Conservation (phyloP, 2,329 filamentous ascomycete genomes). For the Arthroderma sp. region DNA sequence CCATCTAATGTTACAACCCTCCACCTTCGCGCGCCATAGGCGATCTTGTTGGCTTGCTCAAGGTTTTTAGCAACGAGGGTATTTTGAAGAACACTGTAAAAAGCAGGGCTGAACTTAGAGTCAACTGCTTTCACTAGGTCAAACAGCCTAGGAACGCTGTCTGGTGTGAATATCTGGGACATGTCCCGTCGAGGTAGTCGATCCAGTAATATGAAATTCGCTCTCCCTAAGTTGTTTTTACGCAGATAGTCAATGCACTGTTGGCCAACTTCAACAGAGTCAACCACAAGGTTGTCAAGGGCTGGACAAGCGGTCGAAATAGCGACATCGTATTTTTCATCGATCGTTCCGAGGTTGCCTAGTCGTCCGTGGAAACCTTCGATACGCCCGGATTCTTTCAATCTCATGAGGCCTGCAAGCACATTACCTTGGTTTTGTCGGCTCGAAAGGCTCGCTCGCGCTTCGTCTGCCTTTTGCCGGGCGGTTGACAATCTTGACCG, state of each 20-base stretch:
- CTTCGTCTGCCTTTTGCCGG: conserved; percentile 91
- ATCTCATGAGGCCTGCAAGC: conserved; percentile 76
- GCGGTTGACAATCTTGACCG: conserved; percentile 76
- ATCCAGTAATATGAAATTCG: conserved; percentile 93
- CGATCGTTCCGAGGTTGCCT: conserved; percentile 86
- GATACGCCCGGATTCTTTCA: conserved; percentile 91
- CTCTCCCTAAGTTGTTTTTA: conserved; percentile 92
- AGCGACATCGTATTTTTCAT: conserved; percentile 89
- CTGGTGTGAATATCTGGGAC: conserved; percentile 70
- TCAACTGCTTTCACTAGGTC: conserved; percentile 85
- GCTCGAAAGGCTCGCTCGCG: conserved; percentile 73
- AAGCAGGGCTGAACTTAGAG: conserved; percentile 73
- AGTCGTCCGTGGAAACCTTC: conserved; percentile 93
- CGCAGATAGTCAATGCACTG: conserved; percentile 96
- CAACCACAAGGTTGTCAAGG: conserved; percentile 92
- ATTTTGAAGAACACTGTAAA: conserved; percentile 90
- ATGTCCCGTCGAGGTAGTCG: conserved; percentile 69
- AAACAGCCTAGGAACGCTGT: conserved; percentile 82
- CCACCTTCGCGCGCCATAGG: conserved; percentile 88
- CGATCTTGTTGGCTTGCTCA: conserved; percentile 92
- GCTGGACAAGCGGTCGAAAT: conserved; percentile 90
- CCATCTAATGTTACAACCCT: conserved; percentile 90
- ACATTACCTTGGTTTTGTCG: conserved; percentile 91
- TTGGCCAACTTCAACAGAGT: conserved; percentile 88
- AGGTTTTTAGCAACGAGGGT: conserved; percentile 87